Evolutionary conservation across 169 alveolate genomes (phyloP).

Genomic region (Perkinsus olseni): DNA sequence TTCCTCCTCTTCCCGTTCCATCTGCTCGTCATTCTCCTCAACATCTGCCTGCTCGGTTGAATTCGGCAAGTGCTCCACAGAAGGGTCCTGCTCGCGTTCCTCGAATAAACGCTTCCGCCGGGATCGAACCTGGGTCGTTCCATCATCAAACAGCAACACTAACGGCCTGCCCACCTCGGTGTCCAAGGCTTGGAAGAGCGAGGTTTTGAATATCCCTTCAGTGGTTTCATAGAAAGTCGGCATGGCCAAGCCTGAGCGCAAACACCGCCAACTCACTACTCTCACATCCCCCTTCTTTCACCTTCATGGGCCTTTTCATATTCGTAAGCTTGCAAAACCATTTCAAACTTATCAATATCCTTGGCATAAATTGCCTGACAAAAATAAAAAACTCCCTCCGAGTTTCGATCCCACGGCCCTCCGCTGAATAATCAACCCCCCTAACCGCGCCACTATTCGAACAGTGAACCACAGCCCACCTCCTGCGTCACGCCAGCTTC

Average conservation of each 20-base stretch:
- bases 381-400: background rate
- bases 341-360: conserved; percentile 25
- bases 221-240: conserved; percentile 2
- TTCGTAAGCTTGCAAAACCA: conserved; percentile 26
- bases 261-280: background rate
- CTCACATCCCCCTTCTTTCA: background rate
- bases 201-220: background rate
- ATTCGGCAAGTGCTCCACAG: background rate
- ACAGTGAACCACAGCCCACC: background rate
- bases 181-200: background rate
- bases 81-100: background rate
- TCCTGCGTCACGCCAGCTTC: conserved; percentile 11
- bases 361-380: background rate
- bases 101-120: background rate
- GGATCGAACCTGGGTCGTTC: background rate
- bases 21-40: background rate
- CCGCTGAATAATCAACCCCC: background rate
- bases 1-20: background rate
- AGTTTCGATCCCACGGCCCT: background rate
- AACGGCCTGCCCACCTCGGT: background rate
- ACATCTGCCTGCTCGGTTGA: background rate
- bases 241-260: background rate
- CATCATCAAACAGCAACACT: background rate
- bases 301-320: conserved; percentile 8
- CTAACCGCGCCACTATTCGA: background rate